Conservation (phyloP, 768 basidiomycete species). For the Daedalea quercina region DNA sequence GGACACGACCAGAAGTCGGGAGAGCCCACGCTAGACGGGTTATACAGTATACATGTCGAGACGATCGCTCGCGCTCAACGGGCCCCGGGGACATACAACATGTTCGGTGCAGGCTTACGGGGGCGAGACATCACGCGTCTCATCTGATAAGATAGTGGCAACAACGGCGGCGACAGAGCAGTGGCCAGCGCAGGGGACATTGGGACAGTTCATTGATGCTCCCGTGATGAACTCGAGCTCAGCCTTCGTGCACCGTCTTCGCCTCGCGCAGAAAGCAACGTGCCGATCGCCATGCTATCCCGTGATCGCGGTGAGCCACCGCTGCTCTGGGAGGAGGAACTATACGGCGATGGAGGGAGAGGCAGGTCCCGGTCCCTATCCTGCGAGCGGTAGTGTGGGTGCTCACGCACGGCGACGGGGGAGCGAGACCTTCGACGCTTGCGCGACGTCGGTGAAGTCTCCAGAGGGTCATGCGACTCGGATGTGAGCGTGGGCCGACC, state of each 20-base stretch:
- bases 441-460: conserved; percentile 12
- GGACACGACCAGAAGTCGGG: background rate
- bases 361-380: conserved; percentile 29
- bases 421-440: conserved; percentile 67
- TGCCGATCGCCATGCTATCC: conserved; percentile 76
- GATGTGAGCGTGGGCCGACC: conserved; percentile 5
- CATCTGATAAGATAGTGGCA: background rate
- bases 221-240: background rate
- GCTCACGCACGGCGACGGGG: conserved; percentile 29
- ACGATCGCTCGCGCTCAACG: too few relatives aligned
- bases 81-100: background rate
- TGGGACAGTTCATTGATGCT: background rate
- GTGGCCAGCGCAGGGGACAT: background rate
- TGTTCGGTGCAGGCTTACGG: background rate
- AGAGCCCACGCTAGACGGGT: background rate
- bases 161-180: background rate
- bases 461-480: conserved; percentile 2
- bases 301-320: conserved; percentile 67
- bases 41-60: too few relatives aligned
- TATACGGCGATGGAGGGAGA: conserved; percentile 69
- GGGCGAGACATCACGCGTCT: too few relatives aligned
- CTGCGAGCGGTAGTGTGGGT: conserved; percentile 1
- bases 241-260: background rate
- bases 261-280: conserved; percentile 42
- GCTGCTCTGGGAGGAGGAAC: conserved; percentile 56